These are phyloP conservation scores for Ogataea philodendri DNA, from an alignment of 805 yeast species.

Conservation along the genomic window DNA sequence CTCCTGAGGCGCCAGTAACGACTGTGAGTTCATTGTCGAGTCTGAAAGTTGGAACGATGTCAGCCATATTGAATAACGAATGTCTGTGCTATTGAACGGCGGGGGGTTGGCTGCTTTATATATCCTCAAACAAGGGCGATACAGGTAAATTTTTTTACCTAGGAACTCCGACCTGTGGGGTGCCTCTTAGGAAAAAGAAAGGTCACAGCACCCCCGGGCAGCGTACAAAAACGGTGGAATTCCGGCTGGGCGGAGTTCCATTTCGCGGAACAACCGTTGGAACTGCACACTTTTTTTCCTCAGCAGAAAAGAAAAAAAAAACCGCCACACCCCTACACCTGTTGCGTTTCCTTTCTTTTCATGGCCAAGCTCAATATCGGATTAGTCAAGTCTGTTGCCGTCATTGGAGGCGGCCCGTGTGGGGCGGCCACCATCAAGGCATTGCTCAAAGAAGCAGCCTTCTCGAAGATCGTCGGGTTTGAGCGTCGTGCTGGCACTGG, in stretches of 20 bases:
- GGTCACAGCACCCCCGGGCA: slow-evolving; percentile 1
- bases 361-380: slow-evolving; percentile 16
- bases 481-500: slow-evolving; percentile 63
- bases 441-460: slow-evolving; percentile 47
- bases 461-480: slow-evolving; percentile 51
- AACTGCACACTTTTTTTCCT: background rate
- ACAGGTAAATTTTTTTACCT: slow-evolving; percentile 1
- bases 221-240: slow-evolving; percentile 1
- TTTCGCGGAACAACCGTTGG: background rate
- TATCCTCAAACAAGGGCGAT: background rate
- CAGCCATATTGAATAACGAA: slow-evolving; percentile 20
- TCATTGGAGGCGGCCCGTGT: slow-evolving; percentile 79
- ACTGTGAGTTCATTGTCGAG: slow-evolving; percentile 69
- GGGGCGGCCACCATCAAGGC: slow-evolving; percentile 71
- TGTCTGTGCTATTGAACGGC: background rate
- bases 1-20: slow-evolving; percentile 82
- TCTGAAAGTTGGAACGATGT: slow-evolving; percentile 59
- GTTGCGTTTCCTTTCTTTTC: slow-evolving; percentile 1
- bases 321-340: slow-evolving; percentile 11
- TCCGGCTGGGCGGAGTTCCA: slow-evolving; percentile 6
- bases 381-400: slow-evolving; percentile 44
- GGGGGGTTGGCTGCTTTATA: slow-evolving; percentile 3
- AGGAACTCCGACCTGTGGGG: slow-evolving; percentile 13
- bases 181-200: slow-evolving; percentile 5
- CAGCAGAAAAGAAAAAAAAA: no score